Percentiles rank a stretch among this genome's conserved stretches.
Evolutionary conservation across 2,329 filamentous ascomycete genomes (phyloP).

Genomic region (Colletotrichum eleusines): DNA sequence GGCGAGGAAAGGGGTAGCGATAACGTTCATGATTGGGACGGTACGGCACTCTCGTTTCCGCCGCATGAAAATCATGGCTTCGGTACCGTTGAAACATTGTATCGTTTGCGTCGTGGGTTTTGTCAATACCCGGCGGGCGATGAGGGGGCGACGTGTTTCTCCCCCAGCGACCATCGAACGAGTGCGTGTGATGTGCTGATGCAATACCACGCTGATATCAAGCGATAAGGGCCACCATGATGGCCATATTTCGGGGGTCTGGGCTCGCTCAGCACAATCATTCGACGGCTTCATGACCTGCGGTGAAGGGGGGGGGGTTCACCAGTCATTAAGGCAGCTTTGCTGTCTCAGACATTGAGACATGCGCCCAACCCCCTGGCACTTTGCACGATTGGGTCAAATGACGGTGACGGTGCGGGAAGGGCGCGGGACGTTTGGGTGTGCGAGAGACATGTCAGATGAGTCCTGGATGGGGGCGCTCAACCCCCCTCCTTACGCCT

Average conservation of each 20-base stretch:
- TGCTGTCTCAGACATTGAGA: slow-evolving; percentile 34
- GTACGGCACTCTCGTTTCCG: slow-evolving; percentile 6
- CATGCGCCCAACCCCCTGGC: slow-evolving; percentile 31
- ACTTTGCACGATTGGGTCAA: slow-evolving; percentile 33
- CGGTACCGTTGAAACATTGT: slow-evolving; percentile 11
- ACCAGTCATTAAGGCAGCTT: background rate
- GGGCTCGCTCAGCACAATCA: background rate
- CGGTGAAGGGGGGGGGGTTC: slow-evolving; percentile 35
- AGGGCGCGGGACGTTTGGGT: slow-evolving; percentile 33
- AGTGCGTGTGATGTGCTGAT: slow-evolving; percentile 10
- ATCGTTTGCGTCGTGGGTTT: slow-evolving; percentile 11
- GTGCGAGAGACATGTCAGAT: slow-evolving; percentile 33
- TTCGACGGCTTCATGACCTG: slow-evolving; percentile 32
- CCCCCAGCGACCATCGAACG: slow-evolving; percentile 7
- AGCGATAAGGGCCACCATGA: slow-evolving; percentile 6
- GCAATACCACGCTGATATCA: background rate
- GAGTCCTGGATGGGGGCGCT: slow-evolving; percentile 14
- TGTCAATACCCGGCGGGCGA: slow-evolving; percentile 16
- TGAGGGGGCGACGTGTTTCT: background rate
- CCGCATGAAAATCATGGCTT: background rate
- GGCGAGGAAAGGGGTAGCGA: slow-evolving; percentile 5
- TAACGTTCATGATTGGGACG: slow-evolving; percentile 1
- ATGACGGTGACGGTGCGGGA: slow-evolving; percentile 40
- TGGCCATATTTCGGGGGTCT: slow-evolving; percentile 2
- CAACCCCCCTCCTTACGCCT: background rate